These are phyloP conservation scores for Austroboletus rostrupii DNA, from an alignment of 1,284 basidiomycete genomes.

Conservation along the genomic window DNA sequence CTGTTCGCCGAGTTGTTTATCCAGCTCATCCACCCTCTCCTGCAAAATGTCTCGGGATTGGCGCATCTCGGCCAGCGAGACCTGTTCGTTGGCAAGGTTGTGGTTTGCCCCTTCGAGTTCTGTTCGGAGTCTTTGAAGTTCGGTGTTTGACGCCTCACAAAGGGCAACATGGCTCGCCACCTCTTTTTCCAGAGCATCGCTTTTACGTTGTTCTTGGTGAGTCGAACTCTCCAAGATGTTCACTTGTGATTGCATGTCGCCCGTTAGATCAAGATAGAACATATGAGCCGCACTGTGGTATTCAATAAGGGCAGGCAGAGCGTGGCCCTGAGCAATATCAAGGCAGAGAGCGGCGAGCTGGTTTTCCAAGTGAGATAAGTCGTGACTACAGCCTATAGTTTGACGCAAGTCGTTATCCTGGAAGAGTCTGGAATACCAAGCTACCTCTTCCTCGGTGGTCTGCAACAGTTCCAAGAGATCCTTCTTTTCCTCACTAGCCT, in stretches of 20 bases:
- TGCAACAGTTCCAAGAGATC: conserved; percentile 41
- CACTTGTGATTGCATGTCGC: conserved; percentile 33
- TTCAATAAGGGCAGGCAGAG: conserved; percentile 12
- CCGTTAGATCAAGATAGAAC: conserved; percentile 34
- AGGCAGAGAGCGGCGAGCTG: conserved; percentile 19
- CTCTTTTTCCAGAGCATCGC: conserved; percentile 36
- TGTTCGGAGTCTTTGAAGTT: conserved; percentile 37
- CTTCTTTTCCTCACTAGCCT: conserved; percentile 48
- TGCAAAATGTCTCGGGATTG: conserved; percentile 31
- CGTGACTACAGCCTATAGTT: neutral
- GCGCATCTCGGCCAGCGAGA: conserved; percentile 13
- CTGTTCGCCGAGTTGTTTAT: conserved; percentile 25
- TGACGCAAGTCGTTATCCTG: conserved; percentile 9
- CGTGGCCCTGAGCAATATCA: conserved; percentile 15
- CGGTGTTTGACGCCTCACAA: conserved; percentile 36
- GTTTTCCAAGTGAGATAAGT: conserved; percentile 9
- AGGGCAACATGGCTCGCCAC: conserved; percentile 37
- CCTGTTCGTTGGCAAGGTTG: conserved; percentile 25
- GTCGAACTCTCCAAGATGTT: conserved; percentile 27
- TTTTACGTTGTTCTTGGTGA: conserved; percentile 29
- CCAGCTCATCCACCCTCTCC: conserved; percentile 21
- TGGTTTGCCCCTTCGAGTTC: conserved; percentile 31
- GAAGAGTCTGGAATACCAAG: conserved; percentile 30
- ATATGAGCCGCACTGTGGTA: conserved; percentile 21
- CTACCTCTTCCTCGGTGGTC: conserved; percentile 41